Base-by-base conservation (phyloP, 2,329 filamentous ascomycete species). In the Neofusicoccum sp. region DNA sequence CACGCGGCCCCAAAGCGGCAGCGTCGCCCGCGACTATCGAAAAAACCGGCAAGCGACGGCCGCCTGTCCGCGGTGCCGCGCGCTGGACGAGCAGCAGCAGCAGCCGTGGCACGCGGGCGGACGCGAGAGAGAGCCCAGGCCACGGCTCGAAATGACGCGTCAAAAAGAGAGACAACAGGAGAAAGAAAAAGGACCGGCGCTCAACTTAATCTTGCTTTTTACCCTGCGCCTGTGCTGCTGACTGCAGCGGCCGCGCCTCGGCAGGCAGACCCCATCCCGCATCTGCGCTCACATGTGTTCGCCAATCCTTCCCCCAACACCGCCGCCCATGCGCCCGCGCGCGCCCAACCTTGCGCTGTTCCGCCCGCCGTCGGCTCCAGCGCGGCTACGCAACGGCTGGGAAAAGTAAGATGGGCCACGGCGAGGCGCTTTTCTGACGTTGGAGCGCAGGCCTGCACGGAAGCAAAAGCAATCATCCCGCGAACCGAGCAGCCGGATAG, bases 171-270 rank as follows among this genome's bases (percentile, higher is more conserved):
- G 39, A 14, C 39, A 39, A 33, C 48, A 34, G 48, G 28, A 6
- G 34, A 4, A 16, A 6, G 3, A 16, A 50, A 31, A 12, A 36
- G 31, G 31, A 50, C 8, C 4, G 12, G 7, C 34, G 9, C 4
- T 16, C 14, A 50, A 37, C 48, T 50, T n/a, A 37, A 52, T 52
- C 48, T 52, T 52, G 48, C 16, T 49, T 49, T 11, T 47, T 16
- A 16, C 12, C 28, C 11, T 4, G 29, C 12, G 14, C n/a, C 28
- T 49, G n/a, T 31, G 29, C 48, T 52, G 48, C 48, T 37, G 48
- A 16, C 48, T 37, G 48, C 48, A 36, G 34, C 16, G 16, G 33
- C 48, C 33, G 12, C n/a, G 33, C 33, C 48, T 52, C 48, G 48
- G 48, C 48, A 37, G 48, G 48, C 33, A 34, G 33, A 39, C 22